Evolutionary conservation across 129 eudicot species (phyloP), one percentile per base, ranked within the genome.

Genomic region (Flaveria linearis): DNA sequence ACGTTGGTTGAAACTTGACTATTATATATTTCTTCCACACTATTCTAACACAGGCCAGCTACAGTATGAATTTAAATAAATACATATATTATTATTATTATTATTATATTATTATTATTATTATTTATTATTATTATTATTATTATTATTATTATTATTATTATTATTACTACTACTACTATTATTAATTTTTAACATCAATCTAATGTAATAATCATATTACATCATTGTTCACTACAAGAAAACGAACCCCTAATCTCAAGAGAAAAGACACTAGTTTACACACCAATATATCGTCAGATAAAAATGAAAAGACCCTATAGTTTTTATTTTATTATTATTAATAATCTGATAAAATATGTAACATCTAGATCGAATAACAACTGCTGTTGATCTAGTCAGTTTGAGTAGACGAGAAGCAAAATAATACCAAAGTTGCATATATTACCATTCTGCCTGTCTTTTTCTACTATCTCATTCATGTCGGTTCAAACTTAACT

Each of bases 1-100:
- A 13, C 50, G 74, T 76, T 76, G 68, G 80, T 67, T 76, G 43
- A 67, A 76, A 76, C 80, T 36, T 53, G 47, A 11, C 74, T 76
- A 66, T 47, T 45, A 55, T 61, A 12, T 25, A 25, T 17, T 7
- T 22, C 2, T 60, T 60, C 66, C 39, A 60, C 15, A 60, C 15
- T 60, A 13, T 60, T 25, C 67, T 61, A 26, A 61, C 7, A 16
- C 6, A 49, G 14, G 6, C 16, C 50, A 9, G 13, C 50, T 45
- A 45, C 12, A 8, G 13, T 2, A 45, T 45, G 11, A 45, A 8
- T 45, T 45, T 12, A 18, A 7, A 55, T 36, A 36, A 36, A 36
- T 36, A 36, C 41, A 36, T 36, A 4, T 33, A 33, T 33, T 33
- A 33, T 4, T 4, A 33, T 0, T 30, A 30, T 3, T 30, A 30